Base-by-base conservation (phyloP, 2,329 filamentous ascomycete genomes). In the Exophiala phaeomuriformis region DNA sequence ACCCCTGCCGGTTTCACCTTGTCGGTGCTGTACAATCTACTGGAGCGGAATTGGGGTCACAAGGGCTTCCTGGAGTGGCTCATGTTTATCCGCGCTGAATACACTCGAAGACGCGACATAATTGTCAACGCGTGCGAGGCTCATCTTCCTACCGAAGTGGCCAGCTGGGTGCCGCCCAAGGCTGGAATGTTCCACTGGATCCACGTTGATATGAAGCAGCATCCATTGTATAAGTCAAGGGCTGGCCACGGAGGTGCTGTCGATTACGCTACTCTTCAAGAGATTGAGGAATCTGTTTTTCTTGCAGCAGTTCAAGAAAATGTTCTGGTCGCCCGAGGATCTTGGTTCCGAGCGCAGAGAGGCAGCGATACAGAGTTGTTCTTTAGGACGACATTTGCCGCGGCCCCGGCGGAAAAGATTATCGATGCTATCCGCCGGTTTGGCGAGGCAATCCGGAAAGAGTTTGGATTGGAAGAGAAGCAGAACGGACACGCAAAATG, bases 31-130 rank as follows among this genome's bases (percentile, higher is more conserved):
- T 90, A 87, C 74, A 94, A 95, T 72, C 76, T 98, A 27, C 77
- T 98, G 1, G 93, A 98, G 61, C 89, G 95, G 70, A 83, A 84
- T 47, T 98, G 93, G 93, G 93, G 91, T 33, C 93, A 98, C 65
- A 78, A 81, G 40, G 90, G 90, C 1, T 98, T 94, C 66, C 71
- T 98, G 28, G 78, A 85, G 65, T 98, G 93, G 93, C 73, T 98
- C 59, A 86, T 93, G 67, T 79, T 88, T 67, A 58, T 97, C 64
- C 81, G 90, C 44, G 69, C 82, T 64, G 82, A 90, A 69, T 98
- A 98, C 67, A 93, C 90, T 1, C 74, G 76, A 61, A 81, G 91
- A 56, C 77, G 93, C 52, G 80, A 97, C 66, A 78, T 81, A 29
- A 80, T 98, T 53, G 75, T 95, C 3, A 76, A 78, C 5, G 89